These are phyloP conservation scores for Ramalina intermedia DNA, from an alignment of 495 filamentous ascomycete species.

Conservation along the genomic window DNA sequence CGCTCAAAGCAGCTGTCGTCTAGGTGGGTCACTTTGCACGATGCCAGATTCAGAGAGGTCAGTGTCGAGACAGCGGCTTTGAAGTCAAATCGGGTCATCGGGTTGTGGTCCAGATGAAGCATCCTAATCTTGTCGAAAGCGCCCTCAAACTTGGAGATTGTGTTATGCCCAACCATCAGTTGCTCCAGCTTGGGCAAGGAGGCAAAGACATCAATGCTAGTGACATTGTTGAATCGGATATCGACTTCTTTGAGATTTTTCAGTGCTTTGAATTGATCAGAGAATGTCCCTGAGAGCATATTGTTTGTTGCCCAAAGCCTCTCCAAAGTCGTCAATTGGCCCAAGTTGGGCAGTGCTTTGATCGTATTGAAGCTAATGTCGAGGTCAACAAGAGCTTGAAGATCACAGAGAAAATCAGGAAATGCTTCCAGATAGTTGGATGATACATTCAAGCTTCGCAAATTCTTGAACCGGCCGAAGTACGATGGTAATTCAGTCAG, in stretches of 20 bases:
- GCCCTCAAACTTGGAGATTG: conserved; percentile 72
- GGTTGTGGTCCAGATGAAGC: conserved; percentile 79
- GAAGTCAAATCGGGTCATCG: conserved; percentile 83
- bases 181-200: conserved; percentile 75
- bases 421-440: conserved; percentile 83
- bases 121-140: conserved; percentile 72
- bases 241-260: conserved; percentile 79
- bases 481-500: conserved; percentile 61
- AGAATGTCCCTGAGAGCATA: conserved; percentile 57
- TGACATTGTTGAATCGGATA: conserved; percentile 79
- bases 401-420: conserved; percentile 65
- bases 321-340: conserved; percentile 62
- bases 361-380: conserved; percentile 97
- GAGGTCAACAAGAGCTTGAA: conserved; percentile 76
- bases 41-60: conserved; percentile 72
- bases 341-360: conserved; percentile 59
- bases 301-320: conserved; percentile 95
- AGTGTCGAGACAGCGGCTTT: conserved; percentile 62
- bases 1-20: conserved; percentile 76
- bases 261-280: conserved; percentile 52
- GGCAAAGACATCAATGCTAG: conserved; percentile 70
- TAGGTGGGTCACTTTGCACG: conserved; percentile 71
- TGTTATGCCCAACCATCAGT: conserved; percentile 78
- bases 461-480: conserved; percentile 59
- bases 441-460: conserved; percentile 76